These are phyloP conservation scores for Mucor indicus DNA, from an alignment of 371 early-diverging fungal species.

Conservation along the genomic window DNA sequence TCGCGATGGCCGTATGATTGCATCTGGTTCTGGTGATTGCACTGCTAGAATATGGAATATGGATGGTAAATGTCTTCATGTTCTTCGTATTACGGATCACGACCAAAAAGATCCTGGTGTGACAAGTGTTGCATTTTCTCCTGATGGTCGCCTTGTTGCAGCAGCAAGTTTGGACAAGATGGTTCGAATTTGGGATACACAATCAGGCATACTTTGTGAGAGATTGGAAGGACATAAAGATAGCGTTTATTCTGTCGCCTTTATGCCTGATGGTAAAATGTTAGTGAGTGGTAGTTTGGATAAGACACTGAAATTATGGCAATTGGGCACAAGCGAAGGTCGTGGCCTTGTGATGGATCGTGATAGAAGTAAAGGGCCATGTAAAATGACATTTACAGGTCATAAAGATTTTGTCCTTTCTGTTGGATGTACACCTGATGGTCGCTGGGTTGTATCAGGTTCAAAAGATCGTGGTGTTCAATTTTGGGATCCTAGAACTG, in stretches of 20 bases:
- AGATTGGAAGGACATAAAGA: slow-evolving; percentile 91
- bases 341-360: slow-evolving; percentile 25
- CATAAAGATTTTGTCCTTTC: slow-evolving; percentile 92
- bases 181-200: slow-evolving; percentile 87
- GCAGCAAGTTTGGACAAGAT: slow-evolving; percentile 87
- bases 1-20: slow-evolving; percentile 82
- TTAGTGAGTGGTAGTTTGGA: slow-evolving; percentile 92
- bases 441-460: slow-evolving; percentile 90
- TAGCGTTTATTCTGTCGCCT: slow-evolving; percentile 92
- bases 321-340: slow-evolving; percentile 47
- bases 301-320: slow-evolving; percentile 93
- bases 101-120: slow-evolving; percentile 87
- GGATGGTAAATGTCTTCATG: slow-evolving; percentile 67
- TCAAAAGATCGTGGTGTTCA: slow-evolving; percentile 92
- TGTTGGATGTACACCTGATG: slow-evolving; percentile 87
- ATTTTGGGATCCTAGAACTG: slow-evolving; percentile 87
- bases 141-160: slow-evolving; percentile 67
- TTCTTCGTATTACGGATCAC: slow-evolving; percentile 72
- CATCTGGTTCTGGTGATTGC: slow-evolving; percentile 93
- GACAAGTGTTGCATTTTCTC: slow-evolving; percentile 86
- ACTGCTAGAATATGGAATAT: slow-evolving; percentile 85
- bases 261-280: slow-evolving; percentile 86
- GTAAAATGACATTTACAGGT: slow-evolving; percentile 58
- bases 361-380: slow-evolving; percentile 36
- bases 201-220: slow-evolving; percentile 73